Base-by-base conservation (phyloP, 176 grass and related monocot species). In the Elaeis guineensis region DNA sequence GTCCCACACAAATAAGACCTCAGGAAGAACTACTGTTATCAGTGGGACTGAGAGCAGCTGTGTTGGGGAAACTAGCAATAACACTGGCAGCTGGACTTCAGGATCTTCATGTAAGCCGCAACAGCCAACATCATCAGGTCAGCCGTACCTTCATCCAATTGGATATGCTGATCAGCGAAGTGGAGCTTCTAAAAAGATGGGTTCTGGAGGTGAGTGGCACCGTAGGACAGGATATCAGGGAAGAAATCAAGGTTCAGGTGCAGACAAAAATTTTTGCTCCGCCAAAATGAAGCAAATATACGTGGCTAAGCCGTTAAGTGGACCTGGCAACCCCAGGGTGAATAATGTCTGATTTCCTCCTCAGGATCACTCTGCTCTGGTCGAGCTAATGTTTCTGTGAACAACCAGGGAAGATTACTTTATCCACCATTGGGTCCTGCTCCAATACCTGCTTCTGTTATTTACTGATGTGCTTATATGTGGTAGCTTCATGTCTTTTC, bases 221-320 rank as follows among this genome's bases (percentile, higher is more conserved):
- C 76, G 93, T 4, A 73, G 81, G 63, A 54, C 80, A 62, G 78
- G 87, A 70, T 83, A 80, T 59, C 70, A 78, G 4, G 79, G 74
- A 21, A 89, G 85, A 65, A 81, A 65, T 55, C 86, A 74, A 35
- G 70, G 72, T 59, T 66, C 75, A 11, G 70, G 84, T 70, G 65
- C 81, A 3, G 84, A 98, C 62, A 98, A 82, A 59, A 80, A 52
- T 71, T 71, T 78, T 56, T 76, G 84, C 75, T 65, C 78, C 55
- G 74, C 83, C 73, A 98, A 77, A 75, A 76, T 88, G 81, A 98
- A 89, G 82, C 93, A 98, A 74, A 81, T 98, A 67, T 98, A 92
- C 67, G 88, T 98, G 1, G 79, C 84, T 1, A 98, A 98, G 72
- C 60, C 84, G 56, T 55, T 26, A 3, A 68, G 6, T 11, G 16